Conservation (phyloP, 2,329 filamentous ascomycete species). For the Penicillium sp. region DNA sequence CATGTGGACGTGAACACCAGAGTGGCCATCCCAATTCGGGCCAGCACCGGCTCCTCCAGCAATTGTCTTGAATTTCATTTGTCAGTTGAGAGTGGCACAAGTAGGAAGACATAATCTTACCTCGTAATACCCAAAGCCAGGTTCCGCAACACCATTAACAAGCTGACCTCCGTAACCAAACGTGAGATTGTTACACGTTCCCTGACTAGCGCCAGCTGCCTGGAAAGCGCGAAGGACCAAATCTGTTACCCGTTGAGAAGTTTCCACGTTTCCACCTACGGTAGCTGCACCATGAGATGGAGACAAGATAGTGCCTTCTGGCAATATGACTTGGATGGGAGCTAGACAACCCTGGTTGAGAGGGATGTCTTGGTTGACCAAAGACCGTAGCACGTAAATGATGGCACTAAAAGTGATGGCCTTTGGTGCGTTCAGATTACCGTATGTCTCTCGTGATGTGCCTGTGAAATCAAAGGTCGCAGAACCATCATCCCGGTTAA, state of each 20-base stretch:
- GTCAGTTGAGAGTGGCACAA: too few relatives aligned
- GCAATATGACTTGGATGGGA: conserved; percentile 70
- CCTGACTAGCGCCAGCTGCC: conserved; percentile 74
- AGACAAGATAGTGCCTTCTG: conserved; percentile 67
- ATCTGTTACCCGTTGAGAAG: conserved; percentile 74
- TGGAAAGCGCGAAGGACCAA: conserved; percentile 76
- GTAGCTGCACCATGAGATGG: conserved; percentile 74
- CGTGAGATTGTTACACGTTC: conserved; percentile 79
- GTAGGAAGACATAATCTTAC: conserved; percentile 29
- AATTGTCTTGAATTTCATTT: conserved; percentile 74
- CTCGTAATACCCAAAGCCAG: conserved; percentile 60
- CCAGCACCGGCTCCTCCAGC: conserved; percentile 76
- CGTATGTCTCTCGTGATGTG: conserved; percentile 75
- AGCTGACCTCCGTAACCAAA: conserved; percentile 74
- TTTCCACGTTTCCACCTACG: conserved; percentile 78
- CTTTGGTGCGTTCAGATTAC: conserved; percentile 75
- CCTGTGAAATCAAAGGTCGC: conserved; percentile 75
- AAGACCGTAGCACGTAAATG: conserved; percentile 76
- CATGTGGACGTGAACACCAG: conserved; percentile 79
- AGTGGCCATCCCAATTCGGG: conserved; percentile 69
- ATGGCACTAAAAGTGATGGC: conserved; percentile 80
- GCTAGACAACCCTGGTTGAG: conserved; percentile 81
- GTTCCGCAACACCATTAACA: conserved; percentile 51
- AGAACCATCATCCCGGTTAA: conserved; percentile 68
- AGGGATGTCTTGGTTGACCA: conserved; percentile 78